Percentiles rank a stretch among this genome's conserved stretches.
phyloP scores from a whole-genome alignment of 2,329 filamentous ascomycete genomes.

The Hypoxylon sp. region DNA sequence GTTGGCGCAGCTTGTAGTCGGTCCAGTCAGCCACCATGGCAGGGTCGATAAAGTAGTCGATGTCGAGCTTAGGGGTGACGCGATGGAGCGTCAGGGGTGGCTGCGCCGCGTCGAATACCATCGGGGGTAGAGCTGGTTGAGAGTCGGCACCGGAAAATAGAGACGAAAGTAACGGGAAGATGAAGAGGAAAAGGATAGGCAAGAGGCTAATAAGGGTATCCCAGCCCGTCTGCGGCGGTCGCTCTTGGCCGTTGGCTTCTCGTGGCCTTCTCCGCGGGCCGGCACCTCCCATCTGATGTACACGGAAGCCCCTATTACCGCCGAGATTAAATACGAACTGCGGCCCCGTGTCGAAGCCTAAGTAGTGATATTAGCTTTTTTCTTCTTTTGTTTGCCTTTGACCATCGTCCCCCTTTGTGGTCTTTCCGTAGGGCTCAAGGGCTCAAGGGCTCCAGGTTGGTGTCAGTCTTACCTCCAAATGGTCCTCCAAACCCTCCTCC shows the following conservation, averaged over 20 bases:
- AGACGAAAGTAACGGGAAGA: slow-evolving; percentile 85
- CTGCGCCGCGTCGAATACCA: slow-evolving; percentile 79
- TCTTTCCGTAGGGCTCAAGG: slow-evolving; percentile 8
- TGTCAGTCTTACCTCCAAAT: slow-evolving; percentile 66
- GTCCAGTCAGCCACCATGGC: slow-evolving; percentile 78
- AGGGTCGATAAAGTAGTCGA: slow-evolving; percentile 89
- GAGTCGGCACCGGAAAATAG: slow-evolving; percentile 72
- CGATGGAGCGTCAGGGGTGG: slow-evolving; percentile 81
- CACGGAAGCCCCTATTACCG: slow-evolving; percentile 88
- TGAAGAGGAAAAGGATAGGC: slow-evolving; percentile 88
- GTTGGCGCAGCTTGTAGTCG: slow-evolving; percentile 73
- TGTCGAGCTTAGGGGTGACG: slow-evolving; percentile 74
- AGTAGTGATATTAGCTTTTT: slow-evolving; percentile 18
- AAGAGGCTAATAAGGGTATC: slow-evolving; percentile 79
- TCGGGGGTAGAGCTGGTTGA: slow-evolving; percentile 70
- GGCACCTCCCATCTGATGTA: slow-evolving; percentile 93
- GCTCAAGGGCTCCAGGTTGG: background rate
- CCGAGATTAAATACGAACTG: slow-evolving; percentile 97
- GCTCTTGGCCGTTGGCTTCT: slow-evolving; percentile 63
- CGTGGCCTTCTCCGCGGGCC: slow-evolving; percentile 81
- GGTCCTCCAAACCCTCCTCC: slow-evolving; percentile 76
- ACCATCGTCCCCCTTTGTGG: background rate
- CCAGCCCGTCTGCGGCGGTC: slow-evolving; percentile 64
- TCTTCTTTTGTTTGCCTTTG: slow-evolving; percentile 1
- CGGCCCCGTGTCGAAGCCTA: slow-evolving; percentile 79